A percentile compares a stretch with the other conserved stretches of the same genome.
Conservation (phyloP, 2,329 filamentous ascomycete genomes). For the Ophiocordyceps robertsii region DNA sequence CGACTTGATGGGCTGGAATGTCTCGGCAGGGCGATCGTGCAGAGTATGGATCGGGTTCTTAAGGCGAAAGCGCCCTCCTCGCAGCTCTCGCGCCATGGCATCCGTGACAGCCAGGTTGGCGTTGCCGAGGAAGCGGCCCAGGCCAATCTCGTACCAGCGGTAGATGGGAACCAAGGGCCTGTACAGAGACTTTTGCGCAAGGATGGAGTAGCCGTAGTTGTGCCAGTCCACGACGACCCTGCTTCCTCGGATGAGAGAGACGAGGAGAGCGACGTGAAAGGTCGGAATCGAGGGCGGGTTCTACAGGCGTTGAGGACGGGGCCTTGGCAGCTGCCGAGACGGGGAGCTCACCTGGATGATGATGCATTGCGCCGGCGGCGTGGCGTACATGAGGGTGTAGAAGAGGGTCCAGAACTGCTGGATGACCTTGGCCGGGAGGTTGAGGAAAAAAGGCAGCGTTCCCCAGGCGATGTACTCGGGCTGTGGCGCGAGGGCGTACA, state of each 20-base stretch:
- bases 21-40: constrained; percentile 72
- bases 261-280: constrained; percentile 58
- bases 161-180: constrained; percentile 72
- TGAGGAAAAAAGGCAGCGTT: constrained; percentile 61
- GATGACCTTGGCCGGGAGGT: constrained; percentile 73
- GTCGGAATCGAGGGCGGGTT: constrained; percentile 95
- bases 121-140: constrained; percentile 53
- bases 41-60: constrained; percentile 53
- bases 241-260: constrained; percentile 66
- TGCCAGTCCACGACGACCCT: constrained; percentile 92
- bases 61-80: constrained; percentile 48
- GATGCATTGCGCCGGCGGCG: constrained; percentile 68
- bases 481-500: constrained; percentile 56
- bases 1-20: constrained; percentile 59
- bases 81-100: constrained; percentile 70
- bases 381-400: constrained; percentile 56
- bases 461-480: constrained; percentile 55
- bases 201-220: constrained; percentile 94
- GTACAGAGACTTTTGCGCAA: constrained; percentile 46
- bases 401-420: constrained; percentile 68
- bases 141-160: constrained; percentile 60
- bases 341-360: constrained; percentile 52
- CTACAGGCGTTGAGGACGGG: constrained; percentile 24
- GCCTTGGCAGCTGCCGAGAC: neutral
- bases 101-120: constrained; percentile 80